Conservation (phyloP, 768 basidiomycete genomes). For the Pleurotus pulmonarius region DNA sequence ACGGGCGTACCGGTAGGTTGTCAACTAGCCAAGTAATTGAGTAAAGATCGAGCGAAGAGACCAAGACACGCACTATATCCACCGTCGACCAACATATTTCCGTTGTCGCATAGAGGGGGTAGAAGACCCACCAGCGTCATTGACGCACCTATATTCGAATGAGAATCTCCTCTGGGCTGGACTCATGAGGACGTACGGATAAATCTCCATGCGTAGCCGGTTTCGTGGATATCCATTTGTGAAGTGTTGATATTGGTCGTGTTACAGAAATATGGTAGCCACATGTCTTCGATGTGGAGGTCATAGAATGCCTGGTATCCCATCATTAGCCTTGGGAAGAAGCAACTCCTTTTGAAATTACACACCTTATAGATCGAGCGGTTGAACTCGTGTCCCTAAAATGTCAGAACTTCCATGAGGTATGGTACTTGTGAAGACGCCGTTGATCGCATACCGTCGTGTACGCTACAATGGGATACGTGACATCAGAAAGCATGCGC, state of each 20-base stretch:
- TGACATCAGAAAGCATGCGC: constrained; percentile 91
- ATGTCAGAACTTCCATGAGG: constrained; percentile 5
- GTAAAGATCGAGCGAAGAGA: background rate
- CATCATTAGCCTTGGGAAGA: background rate
- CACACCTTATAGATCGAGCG: constrained; percentile 86
- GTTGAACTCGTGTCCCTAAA: constrained; percentile 91
- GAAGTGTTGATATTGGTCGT: constrained; percentile 96
- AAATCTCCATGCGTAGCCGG: constrained; percentile 97
- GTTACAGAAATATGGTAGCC: constrained; percentile 98
- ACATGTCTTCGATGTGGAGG: constrained; percentile 96
- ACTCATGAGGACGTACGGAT: constrained; percentile 51
- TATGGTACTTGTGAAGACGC: constrained; percentile 7
- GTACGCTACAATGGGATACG: constrained; percentile 89
- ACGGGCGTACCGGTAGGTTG: constrained; percentile 68
- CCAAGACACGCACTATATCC: constrained; percentile 64
- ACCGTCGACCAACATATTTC: constrained; percentile 87
- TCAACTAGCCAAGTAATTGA: constrained; percentile 52
- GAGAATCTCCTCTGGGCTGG: background rate
- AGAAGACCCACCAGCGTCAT: constrained; percentile 96
- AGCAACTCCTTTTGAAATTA: background rate
- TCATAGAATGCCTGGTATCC: constrained; percentile 78
- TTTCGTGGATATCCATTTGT: constrained; percentile 95
- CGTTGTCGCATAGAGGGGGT: constrained; percentile 93
- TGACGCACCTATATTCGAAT: constrained; percentile 65
- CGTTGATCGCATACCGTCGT: constrained; percentile 54